These are phyloP conservation scores for Dryas integrifolia DNA, from an alignment of 331 rosid species.

Conservation along the genomic window DNA sequence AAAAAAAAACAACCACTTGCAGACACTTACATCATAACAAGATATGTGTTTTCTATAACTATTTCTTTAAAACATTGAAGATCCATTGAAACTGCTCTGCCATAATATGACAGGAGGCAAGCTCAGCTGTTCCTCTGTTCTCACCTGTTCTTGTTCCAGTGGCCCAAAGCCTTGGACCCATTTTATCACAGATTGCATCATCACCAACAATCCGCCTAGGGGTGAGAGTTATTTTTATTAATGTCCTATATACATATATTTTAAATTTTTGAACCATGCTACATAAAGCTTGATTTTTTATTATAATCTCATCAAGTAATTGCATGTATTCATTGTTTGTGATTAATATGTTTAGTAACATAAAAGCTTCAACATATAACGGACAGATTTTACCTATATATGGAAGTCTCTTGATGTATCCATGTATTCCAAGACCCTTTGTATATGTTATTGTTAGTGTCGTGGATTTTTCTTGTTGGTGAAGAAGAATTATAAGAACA, in stretches of 20 bases:
- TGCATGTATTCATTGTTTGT: neutral
- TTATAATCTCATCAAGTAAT: neutral
- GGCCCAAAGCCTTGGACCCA: slow-evolving; percentile 91
- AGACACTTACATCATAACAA: neutral
- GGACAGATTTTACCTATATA: no score
- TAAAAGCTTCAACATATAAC: neutral
- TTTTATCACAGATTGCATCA: slow-evolving; percentile 83
- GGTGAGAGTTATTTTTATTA: slow-evolving; percentile 52
- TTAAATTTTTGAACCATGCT: neutral
- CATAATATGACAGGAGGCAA: slow-evolving; percentile 68
- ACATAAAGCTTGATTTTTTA: neutral
- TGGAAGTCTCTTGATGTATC: neutral
- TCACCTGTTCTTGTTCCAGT: slow-evolving; percentile 91
- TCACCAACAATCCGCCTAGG: slow-evolving; percentile 87
- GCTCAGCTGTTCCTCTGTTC: slow-evolving; percentile 85
- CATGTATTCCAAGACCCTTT: neutral
- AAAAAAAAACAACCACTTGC: neutral
- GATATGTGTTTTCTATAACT: neutral
- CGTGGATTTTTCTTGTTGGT: neutral
- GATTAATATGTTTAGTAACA: neutral
- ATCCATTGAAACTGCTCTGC: neutral
- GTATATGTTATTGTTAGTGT: neutral
- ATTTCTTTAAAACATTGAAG: neutral
- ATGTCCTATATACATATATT: neutral
- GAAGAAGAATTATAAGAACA: neutral